These are phyloP conservation scores for Pelargonium cotyledonis DNA, from an alignment of 441 rosid species.

Conservation along the genomic window DNA sequence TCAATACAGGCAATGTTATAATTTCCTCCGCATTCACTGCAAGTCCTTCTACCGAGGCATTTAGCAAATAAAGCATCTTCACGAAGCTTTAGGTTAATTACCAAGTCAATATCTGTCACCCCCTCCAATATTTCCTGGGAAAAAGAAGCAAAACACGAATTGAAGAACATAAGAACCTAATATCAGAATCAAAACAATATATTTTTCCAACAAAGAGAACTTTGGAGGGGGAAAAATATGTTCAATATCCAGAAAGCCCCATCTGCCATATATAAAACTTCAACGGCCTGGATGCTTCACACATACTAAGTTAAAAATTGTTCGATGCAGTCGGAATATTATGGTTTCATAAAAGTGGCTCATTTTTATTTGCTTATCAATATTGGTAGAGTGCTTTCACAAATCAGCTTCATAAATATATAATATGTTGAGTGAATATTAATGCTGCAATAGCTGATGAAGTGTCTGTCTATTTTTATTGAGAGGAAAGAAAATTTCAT, in stretches of 20 bases:
- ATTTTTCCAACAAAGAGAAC: too few relatives aligned
- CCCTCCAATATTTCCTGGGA: slow-evolving; percentile 83
- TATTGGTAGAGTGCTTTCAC: not conserved
- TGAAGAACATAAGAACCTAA: not conserved
- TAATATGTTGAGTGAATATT: too few relatives aligned
- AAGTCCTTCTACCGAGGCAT: slow-evolving; percentile 90
- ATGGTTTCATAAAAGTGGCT: not conserved
- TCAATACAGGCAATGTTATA: slow-evolving; percentile 82
- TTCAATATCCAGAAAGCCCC: too few relatives aligned
- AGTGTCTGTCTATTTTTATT: too few relatives aligned
- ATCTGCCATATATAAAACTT: too few relatives aligned
- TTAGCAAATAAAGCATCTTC: slow-evolving; percentile 88
- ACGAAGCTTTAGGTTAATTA: slow-evolving; percentile 71
- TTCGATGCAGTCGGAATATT: not conserved
- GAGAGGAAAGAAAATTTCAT: too few relatives aligned
- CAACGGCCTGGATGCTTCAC: not conserved
- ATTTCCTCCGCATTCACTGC: slow-evolving; percentile 83
- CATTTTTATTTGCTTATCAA: not conserved
- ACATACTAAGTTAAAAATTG: too few relatives aligned
- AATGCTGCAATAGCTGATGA: too few relatives aligned
- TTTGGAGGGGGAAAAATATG: too few relatives aligned
- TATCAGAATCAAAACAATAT: not conserved
- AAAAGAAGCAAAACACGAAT: slow-evolving; percentile 7
- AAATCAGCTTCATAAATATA: not conserved
- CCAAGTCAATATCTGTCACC: slow-evolving; percentile 75